Evolutionary conservation across 2,329 filamentous ascomycete genomes (phyloP), one percentile per base, ranked within the genome.

Genomic region (Cyclaneusma minus): DNA sequence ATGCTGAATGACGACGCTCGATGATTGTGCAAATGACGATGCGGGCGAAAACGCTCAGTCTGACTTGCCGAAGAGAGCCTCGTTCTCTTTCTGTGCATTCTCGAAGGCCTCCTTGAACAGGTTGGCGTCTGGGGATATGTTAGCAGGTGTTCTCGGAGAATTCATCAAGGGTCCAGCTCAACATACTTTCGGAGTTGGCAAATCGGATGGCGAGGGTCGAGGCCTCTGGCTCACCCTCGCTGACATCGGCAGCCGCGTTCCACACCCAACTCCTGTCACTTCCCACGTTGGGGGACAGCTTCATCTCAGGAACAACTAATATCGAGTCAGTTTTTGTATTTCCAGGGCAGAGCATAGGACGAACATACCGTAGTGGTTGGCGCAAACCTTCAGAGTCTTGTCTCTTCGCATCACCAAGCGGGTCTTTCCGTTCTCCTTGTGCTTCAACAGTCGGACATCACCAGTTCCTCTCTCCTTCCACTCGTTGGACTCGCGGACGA

Each of bases 311-410:
- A 35, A 92, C 83, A 49, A 98, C 85, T 92, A 42, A 21, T 26
- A 22, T 13, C 24, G 30, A 12, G 31, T 40, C 41, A 41, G 36
- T 21, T 17, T n/a, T n/a, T 16, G 7, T 13, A 29, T 21, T 13
- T 24, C 19, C 6, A 14, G 16, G 17, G 16, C 18, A 15, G 10
- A 9, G 9, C 17, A 13, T 17, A 5, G 12, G 17, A 7, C 13
- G 26, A 25, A 62, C 79, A 48, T 75, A 93, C 85, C 77, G 61
- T 98, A 98, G 69, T 98, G 89, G 68, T 98, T 98, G 52, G 89
- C 89, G 76, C 89, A 98, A 59, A 98, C 89, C 71, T 98, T 98
- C 62, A 95, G 74, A 35, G 89, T 98, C 82, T 95, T 95, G 67
- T 98, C 89, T 53, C 89, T 73, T 55, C 89, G 80, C 89, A 98